Percentiles rank a stretch among this genome's conserved stretches.
phyloP scores from a whole-genome alignment of 805 yeast species.

The Yarrowia sp. region DNA sequence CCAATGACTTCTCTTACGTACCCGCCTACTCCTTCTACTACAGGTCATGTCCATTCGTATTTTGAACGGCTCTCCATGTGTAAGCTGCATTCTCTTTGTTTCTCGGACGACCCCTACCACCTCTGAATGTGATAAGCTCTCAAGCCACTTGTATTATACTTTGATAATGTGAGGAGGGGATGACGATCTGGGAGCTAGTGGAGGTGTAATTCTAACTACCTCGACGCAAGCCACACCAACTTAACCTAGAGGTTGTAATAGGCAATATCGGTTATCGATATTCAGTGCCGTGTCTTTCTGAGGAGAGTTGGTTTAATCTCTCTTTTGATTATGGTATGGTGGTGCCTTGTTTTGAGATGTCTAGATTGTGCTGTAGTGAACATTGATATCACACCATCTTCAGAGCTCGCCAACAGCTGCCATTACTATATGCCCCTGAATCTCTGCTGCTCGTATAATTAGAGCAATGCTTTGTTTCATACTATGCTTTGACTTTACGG shows the following conservation, averaged over 20 bases:
- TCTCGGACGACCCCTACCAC: neutral
- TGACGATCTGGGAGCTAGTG: neutral
- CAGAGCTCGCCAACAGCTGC: no score
- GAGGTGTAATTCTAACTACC: conserved; percentile 17
- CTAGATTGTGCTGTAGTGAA: neutral
- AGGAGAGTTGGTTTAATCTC: neutral
- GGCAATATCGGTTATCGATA: neutral
- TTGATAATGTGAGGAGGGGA: neutral
- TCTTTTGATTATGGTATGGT: neutral
- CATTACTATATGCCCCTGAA: no score
- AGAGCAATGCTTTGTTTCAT: no score
- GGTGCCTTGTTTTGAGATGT: neutral
- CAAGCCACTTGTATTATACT: conserved; percentile 10
- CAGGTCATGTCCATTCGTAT: no score
- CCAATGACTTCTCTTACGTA: no score
- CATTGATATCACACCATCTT: no score
- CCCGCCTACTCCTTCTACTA: no score
- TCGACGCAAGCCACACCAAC: conserved; percentile 19
- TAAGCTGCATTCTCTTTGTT: neutral
- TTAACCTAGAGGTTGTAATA: neutral
- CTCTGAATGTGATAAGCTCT: neutral
- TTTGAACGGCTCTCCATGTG: no score
- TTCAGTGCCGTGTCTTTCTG: neutral
- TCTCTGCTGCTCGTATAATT: no score
- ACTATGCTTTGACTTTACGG: no score